Conservation (phyloP, 805 yeast species). For the Pichia kluyveri region DNA sequence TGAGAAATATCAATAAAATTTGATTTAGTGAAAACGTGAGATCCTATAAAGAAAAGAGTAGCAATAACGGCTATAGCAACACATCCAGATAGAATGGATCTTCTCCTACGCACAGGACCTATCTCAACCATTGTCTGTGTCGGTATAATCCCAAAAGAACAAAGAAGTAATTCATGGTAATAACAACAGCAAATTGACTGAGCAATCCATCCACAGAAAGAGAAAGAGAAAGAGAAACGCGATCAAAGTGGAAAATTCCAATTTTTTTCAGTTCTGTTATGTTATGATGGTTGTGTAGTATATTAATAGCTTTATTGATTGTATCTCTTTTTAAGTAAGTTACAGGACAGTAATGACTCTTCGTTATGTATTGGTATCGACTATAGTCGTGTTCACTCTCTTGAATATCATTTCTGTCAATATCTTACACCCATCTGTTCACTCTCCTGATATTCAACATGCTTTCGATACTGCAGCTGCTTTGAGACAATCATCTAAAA, state of each 20-base stretch:
- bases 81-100: neutral
- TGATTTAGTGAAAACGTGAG: neutral
- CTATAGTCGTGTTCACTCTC: conserved; percentile 6
- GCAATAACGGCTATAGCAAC: neutral
- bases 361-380: conserved; percentile 2
- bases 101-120: neutral
- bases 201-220: too few relatives aligned
- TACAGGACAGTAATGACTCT: neutral
- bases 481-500: neutral
- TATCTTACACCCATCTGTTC: conserved; percentile 1
- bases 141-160: too few relatives aligned
- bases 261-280: too few relatives aligned
- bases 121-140: neutral
- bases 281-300: too few relatives aligned
- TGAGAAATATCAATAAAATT: too few relatives aligned
- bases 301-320: too few relatives aligned
- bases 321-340: too few relatives aligned
- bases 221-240: too few relatives aligned
- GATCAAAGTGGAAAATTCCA: too few relatives aligned
- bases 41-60: neutral
- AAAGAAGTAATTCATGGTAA: too few relatives aligned
- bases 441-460: conserved; percentile 3
- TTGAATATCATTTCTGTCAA: conserved; percentile 7
- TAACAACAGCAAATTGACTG: too few relatives aligned
- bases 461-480: conserved; percentile 4